A percentile compares a stretch with the other conserved stretches of the same genome.
Evolutionary conservation across 495 filamentous ascomycete genomes (phyloP).

Genomic region (Aspergillus sclerotiicarbonarius): DNA sequence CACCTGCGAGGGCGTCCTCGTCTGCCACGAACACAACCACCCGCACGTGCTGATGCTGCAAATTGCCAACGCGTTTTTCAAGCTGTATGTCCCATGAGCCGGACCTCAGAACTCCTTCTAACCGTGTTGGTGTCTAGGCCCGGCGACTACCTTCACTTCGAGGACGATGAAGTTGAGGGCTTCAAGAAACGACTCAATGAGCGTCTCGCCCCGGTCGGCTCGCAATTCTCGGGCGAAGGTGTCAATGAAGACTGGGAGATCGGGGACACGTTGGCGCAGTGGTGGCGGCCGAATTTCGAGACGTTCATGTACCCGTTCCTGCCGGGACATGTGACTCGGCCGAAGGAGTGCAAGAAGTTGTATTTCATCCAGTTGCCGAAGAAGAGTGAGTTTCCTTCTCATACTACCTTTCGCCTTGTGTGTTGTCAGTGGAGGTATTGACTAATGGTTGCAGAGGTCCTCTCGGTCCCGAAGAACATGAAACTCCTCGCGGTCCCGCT

Average conservation of each 20-base stretch:
- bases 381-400: slow-evolving; percentile 64
- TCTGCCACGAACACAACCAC: slow-evolving; percentile 98
- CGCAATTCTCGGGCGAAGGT: slow-evolving; percentile 80
- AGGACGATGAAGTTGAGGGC: slow-evolving; percentile 87
- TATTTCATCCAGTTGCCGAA: slow-evolving; percentile 93
- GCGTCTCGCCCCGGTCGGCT: slow-evolving; percentile 85
- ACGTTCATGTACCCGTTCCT: slow-evolving; percentile 99
- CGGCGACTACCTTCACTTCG: slow-evolving; percentile 88
- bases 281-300: slow-evolving; percentile 99
- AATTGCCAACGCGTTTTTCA: slow-evolving; percentile 99
- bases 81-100: slow-evolving; percentile 57
- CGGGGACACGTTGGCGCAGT: slow-evolving; percentile 90
- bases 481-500: slow-evolving; percentile 94
- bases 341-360: slow-evolving; percentile 99
- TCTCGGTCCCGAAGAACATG: slow-evolving; percentile 99
- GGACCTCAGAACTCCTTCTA: neutral
- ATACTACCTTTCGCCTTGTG: neutral
- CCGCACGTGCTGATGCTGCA: slow-evolving; percentile 98
- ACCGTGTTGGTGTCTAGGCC: slow-evolving; percentile 49
- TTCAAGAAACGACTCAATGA: slow-evolving; percentile 93
- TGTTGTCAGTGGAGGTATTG: slow-evolving; percentile 10
- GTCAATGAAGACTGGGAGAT: slow-evolving; percentile 90
- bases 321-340: slow-evolving; percentile 89
- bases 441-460: slow-evolving; percentile 63
- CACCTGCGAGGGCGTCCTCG: slow-evolving; percentile 92